phyloP scores from a whole-genome alignment of 2,329 filamentous ascomycete genomes.

The Botrytis galanthina region DNA sequence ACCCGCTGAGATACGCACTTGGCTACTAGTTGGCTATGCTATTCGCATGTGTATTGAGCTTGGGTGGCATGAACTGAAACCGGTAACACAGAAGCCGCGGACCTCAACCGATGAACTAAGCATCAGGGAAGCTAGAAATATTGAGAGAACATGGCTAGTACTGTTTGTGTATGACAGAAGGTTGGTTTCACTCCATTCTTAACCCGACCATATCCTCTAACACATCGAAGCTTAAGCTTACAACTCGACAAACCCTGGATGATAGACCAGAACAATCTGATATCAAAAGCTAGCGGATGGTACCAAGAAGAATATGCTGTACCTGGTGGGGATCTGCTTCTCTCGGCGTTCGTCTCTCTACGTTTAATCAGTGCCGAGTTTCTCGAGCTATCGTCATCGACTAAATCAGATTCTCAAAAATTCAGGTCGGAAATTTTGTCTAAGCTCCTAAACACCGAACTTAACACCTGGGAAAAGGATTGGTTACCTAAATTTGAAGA shows the following conservation, averaged over 20 bases:
- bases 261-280: slow-evolving; percentile 42
- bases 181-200: slow-evolving; percentile 29
- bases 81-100: slow-evolving; percentile 18
- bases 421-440: slow-evolving; percentile 19
- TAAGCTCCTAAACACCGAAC: slow-evolving; percentile 25
- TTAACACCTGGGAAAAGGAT: slow-evolving; percentile 27
- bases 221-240: slow-evolving; percentile 40
- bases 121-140: slow-evolving; percentile 38
- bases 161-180: slow-evolving; percentile 44
- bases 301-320: slow-evolving; percentile 37
- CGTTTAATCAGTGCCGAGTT: slow-evolving; percentile 42
- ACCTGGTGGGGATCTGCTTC: slow-evolving; percentile 39
- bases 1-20: slow-evolving; percentile 43
- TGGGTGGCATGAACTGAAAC: slow-evolving; percentile 39
- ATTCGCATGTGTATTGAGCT: slow-evolving; percentile 45
- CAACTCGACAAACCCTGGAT: slow-evolving; percentile 45
- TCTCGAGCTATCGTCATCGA: slow-evolving; percentile 29
- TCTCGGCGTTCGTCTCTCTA: slow-evolving; percentile 42
- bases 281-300: slow-evolving; percentile 42
- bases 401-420: background rate
- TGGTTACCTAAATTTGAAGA: slow-evolving; percentile 25
- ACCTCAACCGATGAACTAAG: background rate
- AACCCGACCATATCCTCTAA: background rate
- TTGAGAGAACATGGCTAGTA: slow-evolving; percentile 42
- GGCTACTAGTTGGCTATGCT: slow-evolving; percentile 43